phyloP scores from a whole-genome alignment of 768 basidiomycete species.

The Boletus reticuloceps region DNA sequence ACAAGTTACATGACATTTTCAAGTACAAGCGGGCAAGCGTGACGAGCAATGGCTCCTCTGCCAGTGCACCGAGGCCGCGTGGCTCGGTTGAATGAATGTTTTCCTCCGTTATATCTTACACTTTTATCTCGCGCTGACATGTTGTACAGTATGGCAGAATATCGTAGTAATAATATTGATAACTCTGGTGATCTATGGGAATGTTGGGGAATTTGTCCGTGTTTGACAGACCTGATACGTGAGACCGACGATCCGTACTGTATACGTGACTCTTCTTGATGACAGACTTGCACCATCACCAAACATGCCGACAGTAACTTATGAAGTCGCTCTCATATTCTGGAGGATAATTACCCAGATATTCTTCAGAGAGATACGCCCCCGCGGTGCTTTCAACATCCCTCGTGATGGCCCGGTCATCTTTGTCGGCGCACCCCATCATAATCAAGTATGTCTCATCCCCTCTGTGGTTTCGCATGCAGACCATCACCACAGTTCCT shows the following conservation, averaged over 20 bases:
- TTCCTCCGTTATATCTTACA: slow-evolving; percentile 17
- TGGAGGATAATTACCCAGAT: slow-evolving; percentile 86
- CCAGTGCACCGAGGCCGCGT: slow-evolving; percentile 14
- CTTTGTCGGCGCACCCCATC: slow-evolving; percentile 90
- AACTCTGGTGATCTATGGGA: background rate
- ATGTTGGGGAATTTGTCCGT: slow-evolving; percentile 20
- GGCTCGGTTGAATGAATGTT: slow-evolving; percentile 19
- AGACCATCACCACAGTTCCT: slow-evolving; percentile 62
- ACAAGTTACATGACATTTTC: slow-evolving; percentile 77
- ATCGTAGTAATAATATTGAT: slow-evolving; percentile 17
- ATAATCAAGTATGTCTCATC: slow-evolving; percentile 67
- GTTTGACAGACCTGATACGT: slow-evolving; percentile 17
- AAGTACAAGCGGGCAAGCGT: slow-evolving; percentile 73
- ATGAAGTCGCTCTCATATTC: slow-evolving; percentile 79
- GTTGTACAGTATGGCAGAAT: slow-evolving; percentile 29
- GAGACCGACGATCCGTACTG: background rate
- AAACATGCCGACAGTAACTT: slow-evolving; percentile 36
- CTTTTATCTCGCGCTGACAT: slow-evolving; percentile 13
- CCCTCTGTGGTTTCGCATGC: slow-evolving; percentile 6
- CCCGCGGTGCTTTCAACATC: slow-evolving; percentile 92
- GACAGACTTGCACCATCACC: slow-evolving; percentile 2
- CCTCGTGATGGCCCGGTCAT: slow-evolving; percentile 88
- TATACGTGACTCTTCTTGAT: slow-evolving; percentile 2
- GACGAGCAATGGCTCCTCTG: slow-evolving; percentile 42
- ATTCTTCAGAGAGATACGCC: slow-evolving; percentile 95